These are phyloP conservation scores for Eimeria sp. DNA, from an alignment of 169 alveolate species.

Conservation along the genomic window DNA sequence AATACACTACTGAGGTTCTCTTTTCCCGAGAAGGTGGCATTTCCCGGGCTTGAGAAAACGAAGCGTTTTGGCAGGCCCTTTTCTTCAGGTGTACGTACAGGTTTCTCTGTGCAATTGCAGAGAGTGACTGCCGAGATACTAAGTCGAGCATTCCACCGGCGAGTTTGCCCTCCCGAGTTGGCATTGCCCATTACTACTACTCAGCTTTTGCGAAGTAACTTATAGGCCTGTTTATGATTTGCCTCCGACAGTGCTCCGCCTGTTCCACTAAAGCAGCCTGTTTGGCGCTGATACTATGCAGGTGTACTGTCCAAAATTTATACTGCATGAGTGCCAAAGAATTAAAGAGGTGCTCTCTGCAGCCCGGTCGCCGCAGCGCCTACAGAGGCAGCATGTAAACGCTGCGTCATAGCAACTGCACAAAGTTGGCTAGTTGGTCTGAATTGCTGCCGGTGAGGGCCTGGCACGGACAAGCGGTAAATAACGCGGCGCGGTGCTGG, in stretches of 20 bases:
- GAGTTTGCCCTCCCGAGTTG: not conserved
- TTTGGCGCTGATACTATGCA: not conserved
- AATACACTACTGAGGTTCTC: not conserved
- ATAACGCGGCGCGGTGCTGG: conserved; percentile 19
- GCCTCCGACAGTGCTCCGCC: not conserved
- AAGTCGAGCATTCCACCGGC: not conserved
- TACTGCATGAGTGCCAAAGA: not conserved
- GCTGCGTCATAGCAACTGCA: not conserved
- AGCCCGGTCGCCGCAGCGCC: not conserved
- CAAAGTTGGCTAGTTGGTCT: not conserved
- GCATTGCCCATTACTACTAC: not conserved
- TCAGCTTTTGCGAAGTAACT: not conserved
- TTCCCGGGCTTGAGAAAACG: not conserved
- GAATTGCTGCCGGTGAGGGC: not conserved
- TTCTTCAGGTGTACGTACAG: not conserved
- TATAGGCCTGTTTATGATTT: not conserved
- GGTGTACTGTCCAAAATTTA: not conserved
- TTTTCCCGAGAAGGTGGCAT: not conserved
- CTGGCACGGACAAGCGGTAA: not conserved
- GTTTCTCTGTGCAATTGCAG: not conserved
- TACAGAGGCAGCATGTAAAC: not conserved
- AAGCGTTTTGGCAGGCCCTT: not conserved
- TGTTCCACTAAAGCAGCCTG: not conserved
- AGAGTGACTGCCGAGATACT: not conserved
- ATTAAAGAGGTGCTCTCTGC: not conserved